Evolutionary conservation across 805 yeast species (phyloP).

Genomic region (Lipomyces starkeyi): DNA sequence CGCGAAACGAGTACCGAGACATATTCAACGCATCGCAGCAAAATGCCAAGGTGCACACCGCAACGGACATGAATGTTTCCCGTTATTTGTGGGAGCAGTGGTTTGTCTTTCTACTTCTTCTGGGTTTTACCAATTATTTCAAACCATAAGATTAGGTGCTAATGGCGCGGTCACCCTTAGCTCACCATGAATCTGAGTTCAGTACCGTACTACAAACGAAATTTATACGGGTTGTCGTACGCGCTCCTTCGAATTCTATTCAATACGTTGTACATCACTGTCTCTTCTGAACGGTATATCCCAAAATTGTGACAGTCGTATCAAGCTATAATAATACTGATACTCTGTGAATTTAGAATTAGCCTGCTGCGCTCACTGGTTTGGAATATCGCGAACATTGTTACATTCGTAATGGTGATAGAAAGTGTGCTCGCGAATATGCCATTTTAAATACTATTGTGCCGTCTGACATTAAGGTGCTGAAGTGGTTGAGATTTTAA

Average conservation of each 20-base stretch:
- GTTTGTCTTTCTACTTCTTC: conserved; percentile 12
- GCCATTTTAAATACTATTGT: background rate
- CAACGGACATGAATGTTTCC: conserved; percentile 32
- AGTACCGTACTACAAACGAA: conserved; percentile 23
- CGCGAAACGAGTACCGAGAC: conserved; percentile 14
- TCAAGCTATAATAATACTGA: background rate
- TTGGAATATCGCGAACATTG: conserved; percentile 29
- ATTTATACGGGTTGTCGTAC: conserved; percentile 24
- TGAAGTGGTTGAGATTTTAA: background rate
- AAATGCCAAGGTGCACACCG: conserved; percentile 30
- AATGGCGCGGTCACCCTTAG: conserved; percentile 1
- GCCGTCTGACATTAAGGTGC: background rate
- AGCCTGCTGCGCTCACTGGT: conserved; percentile 28
- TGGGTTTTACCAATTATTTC: background rate
- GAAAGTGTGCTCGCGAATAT: conserved; percentile 22
- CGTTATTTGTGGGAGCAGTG: conserved; percentile 29
- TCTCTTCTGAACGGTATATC: conserved; percentile 26
- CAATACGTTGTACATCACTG: conserved; percentile 20
- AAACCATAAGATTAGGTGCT: background rate
- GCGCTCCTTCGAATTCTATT: conserved; percentile 22
- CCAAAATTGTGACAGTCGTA: background rate
- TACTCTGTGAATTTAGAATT: conserved; percentile 1
- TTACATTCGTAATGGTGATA: conserved; percentile 29
- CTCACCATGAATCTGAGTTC: conserved; percentile 23
- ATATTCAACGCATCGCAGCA: conserved; percentile 15